Conservation (phyloP, 306 rosid genomes). For the Ormosia semicastrata region DNA sequence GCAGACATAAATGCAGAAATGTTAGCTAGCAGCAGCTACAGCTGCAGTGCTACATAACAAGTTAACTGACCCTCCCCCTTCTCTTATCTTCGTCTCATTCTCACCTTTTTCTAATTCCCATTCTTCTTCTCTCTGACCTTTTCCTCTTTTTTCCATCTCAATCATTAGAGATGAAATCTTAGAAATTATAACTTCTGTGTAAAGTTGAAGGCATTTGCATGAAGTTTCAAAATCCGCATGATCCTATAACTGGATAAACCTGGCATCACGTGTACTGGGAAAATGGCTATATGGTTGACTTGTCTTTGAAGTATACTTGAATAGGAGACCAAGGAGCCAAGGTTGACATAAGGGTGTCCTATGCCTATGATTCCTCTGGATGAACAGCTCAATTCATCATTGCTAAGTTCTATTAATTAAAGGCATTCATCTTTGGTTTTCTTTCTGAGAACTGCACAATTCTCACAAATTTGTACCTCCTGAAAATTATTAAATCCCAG, state of each 20-base stretch:
- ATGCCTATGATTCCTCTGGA: not conserved
- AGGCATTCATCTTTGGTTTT: not conserved
- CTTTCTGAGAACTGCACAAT: slow-evolving; percentile 17
- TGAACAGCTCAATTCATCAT: slow-evolving; percentile 7
- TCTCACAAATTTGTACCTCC: slow-evolving; percentile 21
- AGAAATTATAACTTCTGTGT: not conserved
- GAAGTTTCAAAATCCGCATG: slow-evolving; percentile 27
- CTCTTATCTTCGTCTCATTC: not conserved
- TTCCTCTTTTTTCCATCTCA: not conserved
- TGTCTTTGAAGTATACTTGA: slow-evolving; percentile 4
- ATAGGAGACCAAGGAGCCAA: not conserved
- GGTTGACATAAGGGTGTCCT: not conserved
- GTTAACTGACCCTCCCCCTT: not conserved
- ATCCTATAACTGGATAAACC: not conserved
- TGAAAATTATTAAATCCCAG: not conserved
- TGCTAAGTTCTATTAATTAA: not conserved
- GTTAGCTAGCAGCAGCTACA: slow-evolving; percentile 20
- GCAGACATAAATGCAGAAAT: slow-evolving; percentile 27
- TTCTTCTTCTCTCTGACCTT: not conserved
- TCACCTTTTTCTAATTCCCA: not conserved
- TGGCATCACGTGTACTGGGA: not conserved
- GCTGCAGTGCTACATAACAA: not conserved
- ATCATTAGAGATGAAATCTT: not conserved
- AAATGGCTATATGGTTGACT: slow-evolving; percentile 21
- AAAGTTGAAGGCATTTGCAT: slow-evolving; percentile 5